Percentiles rank a stretch among this genome's conserved stretches.
Conservation (phyloP, 2,329 filamentous ascomycete species). For the Aspergillus melleus region DNA sequence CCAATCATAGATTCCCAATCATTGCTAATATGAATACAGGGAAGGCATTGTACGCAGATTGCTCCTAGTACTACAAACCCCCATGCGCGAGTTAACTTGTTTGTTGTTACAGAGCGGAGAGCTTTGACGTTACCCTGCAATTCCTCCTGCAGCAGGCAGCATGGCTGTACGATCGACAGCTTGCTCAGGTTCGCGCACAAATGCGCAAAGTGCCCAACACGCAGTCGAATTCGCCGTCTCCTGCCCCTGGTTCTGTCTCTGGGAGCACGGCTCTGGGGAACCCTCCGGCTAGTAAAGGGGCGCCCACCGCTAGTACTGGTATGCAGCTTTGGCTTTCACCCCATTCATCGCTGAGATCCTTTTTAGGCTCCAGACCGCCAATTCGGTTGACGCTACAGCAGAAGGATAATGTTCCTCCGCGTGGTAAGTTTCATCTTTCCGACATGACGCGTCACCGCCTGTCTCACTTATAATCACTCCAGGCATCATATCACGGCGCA, state of each 20-base stretch:
- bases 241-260: constrained; percentile 43
- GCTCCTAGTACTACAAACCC: background rate
- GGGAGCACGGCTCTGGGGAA: constrained; percentile 42
- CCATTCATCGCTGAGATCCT: background rate
- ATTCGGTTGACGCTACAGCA: constrained; percentile 40
- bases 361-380: constrained; percentile 38
- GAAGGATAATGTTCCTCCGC: constrained; percentile 29
- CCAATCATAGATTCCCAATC: constrained; percentile 24
- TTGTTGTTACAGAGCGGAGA: constrained; percentile 56
- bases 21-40: constrained; percentile 50
- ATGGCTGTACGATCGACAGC: constrained; percentile 88
- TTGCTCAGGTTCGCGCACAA: constrained; percentile 85
- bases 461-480: background rate
- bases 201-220: constrained; percentile 65
- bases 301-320: constrained; percentile 2
- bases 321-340: background rate
- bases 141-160: constrained; percentile 92
- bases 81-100: background rate
- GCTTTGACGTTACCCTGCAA: constrained; percentile 80
- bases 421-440: constrained; percentile 24
- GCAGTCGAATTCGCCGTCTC: constrained; percentile 44
- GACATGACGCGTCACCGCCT: background rate
- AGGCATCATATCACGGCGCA: constrained; percentile 22
- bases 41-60: constrained; percentile 65
- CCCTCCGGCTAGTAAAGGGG: constrained; percentile 26